These are phyloP conservation scores for Crepidotus variabilis DNA, from an alignment of 768 basidiomycete species.

Conservation along the genomic window DNA sequence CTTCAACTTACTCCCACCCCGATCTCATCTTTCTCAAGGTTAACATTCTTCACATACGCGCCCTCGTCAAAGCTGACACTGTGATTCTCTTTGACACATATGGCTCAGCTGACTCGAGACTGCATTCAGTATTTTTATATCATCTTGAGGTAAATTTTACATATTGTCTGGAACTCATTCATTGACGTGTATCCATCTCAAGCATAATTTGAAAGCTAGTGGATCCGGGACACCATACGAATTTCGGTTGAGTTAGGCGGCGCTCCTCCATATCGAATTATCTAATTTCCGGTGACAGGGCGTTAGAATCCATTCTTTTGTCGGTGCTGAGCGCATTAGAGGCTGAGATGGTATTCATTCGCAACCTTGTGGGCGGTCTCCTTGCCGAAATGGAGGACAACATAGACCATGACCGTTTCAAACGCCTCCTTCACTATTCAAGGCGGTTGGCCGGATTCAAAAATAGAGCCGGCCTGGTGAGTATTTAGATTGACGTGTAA, in stretches of 20 bases:
- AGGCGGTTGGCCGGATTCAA: constrained; percentile 85
- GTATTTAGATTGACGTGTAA: constrained; percentile 12
- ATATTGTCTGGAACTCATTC: constrained; percentile 3
- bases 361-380: constrained; percentile 85
- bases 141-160: constrained; percentile 65
- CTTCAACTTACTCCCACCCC: background rate
- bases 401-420: constrained; percentile 93
- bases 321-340: constrained; percentile 91
- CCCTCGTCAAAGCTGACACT: constrained; percentile 88
- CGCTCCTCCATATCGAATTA: constrained; percentile 4
- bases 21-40: constrained; percentile 43
- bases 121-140: constrained; percentile 85
- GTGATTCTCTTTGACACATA: constrained; percentile 91
- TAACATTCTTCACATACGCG: constrained; percentile 93
- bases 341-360: constrained; percentile 93
- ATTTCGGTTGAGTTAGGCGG: constrained; percentile 60
- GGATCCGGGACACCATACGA: constrained; percentile 76
- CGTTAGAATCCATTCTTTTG: constrained; percentile 88
- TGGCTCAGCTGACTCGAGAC: constrained; percentile 80
- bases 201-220: constrained; percentile 84
- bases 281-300: constrained; percentile 44
- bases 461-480: constrained; percentile 81
- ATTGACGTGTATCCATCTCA: constrained; percentile 5
- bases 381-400: constrained; percentile 93
- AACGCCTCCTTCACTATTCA: constrained; percentile 88